Conservation (phyloP, 345 rosid genomes). For the Orychophragmus violaceus region DNA sequence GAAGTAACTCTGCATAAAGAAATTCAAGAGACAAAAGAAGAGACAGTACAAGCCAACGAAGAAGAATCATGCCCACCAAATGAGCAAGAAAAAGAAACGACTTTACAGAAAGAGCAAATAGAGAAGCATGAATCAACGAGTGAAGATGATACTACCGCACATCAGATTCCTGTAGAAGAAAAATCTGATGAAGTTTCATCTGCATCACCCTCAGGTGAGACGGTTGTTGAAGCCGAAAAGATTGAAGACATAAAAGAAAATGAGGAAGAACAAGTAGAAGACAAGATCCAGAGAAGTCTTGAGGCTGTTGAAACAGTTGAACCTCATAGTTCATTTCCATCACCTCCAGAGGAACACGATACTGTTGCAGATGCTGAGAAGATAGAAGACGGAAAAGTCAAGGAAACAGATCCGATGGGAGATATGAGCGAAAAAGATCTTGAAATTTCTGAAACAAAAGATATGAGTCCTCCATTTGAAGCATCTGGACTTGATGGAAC, state of each 20-base stretch:
- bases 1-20: slow-evolving; percentile 4
- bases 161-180: neutral
- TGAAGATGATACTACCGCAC: neutral
- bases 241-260: slow-evolving; percentile 6
- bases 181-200: slow-evolving; percentile 12
- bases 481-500: neutral
- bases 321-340: slow-evolving; percentile 11
- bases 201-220: neutral
- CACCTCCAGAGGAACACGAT: neutral
- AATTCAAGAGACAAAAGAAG: neutral
- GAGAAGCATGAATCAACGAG: slow-evolving; percentile 4
- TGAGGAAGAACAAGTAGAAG: neutral
- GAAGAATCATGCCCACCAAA: slow-evolving; percentile 5
- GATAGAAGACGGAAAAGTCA: neutral
- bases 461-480: neutral
- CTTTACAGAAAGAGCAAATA: neutral
- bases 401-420: neutral
- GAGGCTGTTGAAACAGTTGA: neutral
- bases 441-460: neutral
- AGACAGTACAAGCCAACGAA: neutral
- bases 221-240: neutral
- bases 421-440: neutral
- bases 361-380: neutral
- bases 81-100: slow-evolving; percentile 5
- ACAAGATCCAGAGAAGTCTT: neutral